Evolutionary conservation across 176 grass and related monocot species (phyloP), one percentile per base, ranked within the genome.

Genomic region (Aegilops longissima): DNA sequence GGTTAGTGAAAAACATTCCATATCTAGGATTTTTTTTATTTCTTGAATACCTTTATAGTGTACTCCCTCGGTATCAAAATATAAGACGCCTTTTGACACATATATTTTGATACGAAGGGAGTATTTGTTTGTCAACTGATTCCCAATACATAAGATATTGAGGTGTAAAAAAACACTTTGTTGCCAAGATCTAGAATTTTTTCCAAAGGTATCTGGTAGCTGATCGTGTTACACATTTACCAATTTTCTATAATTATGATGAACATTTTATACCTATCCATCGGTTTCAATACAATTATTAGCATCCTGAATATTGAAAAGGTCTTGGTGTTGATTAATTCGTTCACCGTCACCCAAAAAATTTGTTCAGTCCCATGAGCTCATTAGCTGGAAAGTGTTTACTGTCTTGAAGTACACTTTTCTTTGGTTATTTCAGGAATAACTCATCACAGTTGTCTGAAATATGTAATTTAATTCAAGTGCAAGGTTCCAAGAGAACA

Each of bases 1-100:
- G 95, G 94, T 97, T 82, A 89, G 85, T 85, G 24, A 16, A 58
- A 58, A 90, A 61, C 35, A 49, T 82, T 56, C 16, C 74, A 21
- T 56, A 77, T 77, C 44, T 51, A 34, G 47, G n/a, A 62, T 4
- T 23, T 4, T 62, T 24, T 80, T 51, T 62, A 34, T 80, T 51
- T 11, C 34, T 62, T 66, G 6, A 65, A 20, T 65, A 12, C 21
- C 59, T 72, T 61, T 29, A 23, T 24, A 70, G 12, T 67, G 36
- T 78, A 49, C 45, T 49, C 45, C 12, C 12, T 49, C 45, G 12
- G 45, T 49, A 14, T 14, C 45, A 14, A 49, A 49, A 47, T 47
- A 47, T 47, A 47, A 49, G 42, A 45, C 4, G 12, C 45, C 14
- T 49, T 49, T 49, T 49, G 44, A 47, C 11, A 44, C 44, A 14